These are phyloP conservation scores for Coffea canephora DNA, from an alignment of 257 asterid species.

Conservation along the genomic window DNA sequence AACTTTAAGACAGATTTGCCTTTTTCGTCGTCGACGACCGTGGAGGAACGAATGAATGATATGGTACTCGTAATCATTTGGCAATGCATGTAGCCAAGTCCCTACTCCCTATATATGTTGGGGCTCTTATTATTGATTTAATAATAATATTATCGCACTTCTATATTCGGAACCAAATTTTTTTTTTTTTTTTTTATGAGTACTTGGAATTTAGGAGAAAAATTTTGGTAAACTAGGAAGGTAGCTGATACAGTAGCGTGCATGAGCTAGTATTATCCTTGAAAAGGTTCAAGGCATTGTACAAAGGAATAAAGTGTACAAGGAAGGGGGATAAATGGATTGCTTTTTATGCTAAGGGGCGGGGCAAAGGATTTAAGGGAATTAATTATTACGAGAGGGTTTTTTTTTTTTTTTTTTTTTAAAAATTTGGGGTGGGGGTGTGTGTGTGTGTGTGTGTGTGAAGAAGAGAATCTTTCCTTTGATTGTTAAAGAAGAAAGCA, in stretches of 20 bases:
- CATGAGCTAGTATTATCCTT: too few relatives aligned
- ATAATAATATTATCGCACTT: too few relatives aligned
- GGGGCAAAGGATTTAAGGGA: not conserved
- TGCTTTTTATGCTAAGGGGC: not conserved
- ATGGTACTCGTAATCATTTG: not conserved
- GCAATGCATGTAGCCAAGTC: not conserved
- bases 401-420: too few relatives aligned
- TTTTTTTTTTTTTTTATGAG: too few relatives aligned
- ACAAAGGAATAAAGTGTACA: too few relatives aligned
- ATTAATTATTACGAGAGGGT: not conserved
- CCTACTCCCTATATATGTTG: not conserved
- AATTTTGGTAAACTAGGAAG: too few relatives aligned
- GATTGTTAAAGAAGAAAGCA: conserved; percentile 48
- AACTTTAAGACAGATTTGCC: not conserved
- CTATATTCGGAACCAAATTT: too few relatives aligned
- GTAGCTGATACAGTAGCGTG: too few relatives aligned
- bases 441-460: not conserved
- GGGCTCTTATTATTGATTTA: too few relatives aligned
- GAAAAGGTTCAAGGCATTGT: too few relatives aligned
- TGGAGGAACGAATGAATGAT: not conserved
- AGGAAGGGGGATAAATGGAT: too few relatives aligned
- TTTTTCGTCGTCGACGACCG: not conserved
- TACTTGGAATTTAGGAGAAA: too few relatives aligned
- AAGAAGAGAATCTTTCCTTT: conserved; percentile 32
- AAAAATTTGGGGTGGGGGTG: not conserved